Base-by-base conservation (phyloP, 768 basidiomycete genomes). In the Boletus rufocinnamomeus region DNA sequence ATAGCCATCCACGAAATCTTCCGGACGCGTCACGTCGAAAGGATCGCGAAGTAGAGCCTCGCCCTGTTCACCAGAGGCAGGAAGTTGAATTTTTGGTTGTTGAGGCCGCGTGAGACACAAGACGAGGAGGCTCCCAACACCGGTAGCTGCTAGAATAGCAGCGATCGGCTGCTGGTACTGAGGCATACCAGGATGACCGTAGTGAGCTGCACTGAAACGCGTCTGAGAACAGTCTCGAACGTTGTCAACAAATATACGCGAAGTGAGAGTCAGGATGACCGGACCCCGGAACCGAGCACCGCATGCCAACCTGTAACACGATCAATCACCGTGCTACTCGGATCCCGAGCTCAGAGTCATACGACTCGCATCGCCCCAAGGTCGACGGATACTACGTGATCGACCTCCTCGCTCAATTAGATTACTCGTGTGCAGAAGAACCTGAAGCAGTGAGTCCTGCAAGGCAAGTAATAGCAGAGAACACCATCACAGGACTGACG, bases 21-120 rank as follows among this genome's bases (percentile, higher is more conserved):
- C 86, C 10, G 85, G 82, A n/a, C 69, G 84, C 21, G 84, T 82
- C n/a, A 93, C 85, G 67, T 85, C 82, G 66, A 89, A 90, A 13
- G 87, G 84, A 65, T 90, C 88, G 17, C 14, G 69, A 44, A 65
- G 50, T 2, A 72, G 59, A 1, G 71, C 40, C 52, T 74, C 69
- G 16, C 52, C 51, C 13, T 54, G 62, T 60, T 65, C 72, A 10
- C 62, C 60, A 27, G 61, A 61, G 14, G 71, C 64, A 41, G 81
- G 80, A 19, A 87, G 77, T 54, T 79, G 73, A 55, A 87, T 80
- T 69, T 83, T 83, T 35, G 81, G 82, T 34, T 81, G 79, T 45
- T 63, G 71, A 3, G 77, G 72, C 34, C 75, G 48, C 8, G 75
- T 75, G 28, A 82, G 61, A 64, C 73, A 77, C 52, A 82, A 73